Conservation (phyloP, 2,329 filamentous ascomycete genomes). For the Xylaria sp. region DNA sequence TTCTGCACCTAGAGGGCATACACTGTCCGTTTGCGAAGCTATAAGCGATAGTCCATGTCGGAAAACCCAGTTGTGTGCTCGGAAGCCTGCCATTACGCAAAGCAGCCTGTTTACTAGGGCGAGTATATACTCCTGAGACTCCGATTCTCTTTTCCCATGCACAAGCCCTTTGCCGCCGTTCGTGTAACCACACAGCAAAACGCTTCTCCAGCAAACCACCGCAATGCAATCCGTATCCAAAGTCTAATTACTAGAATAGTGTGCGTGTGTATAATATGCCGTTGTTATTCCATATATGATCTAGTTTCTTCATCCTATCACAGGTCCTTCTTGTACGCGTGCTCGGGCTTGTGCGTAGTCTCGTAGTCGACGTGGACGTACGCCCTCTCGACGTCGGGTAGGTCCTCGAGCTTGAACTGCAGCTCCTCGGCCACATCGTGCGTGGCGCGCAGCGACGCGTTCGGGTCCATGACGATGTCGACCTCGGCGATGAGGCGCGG, state of each 20-base stretch:
- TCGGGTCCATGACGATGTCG: slow-evolving; percentile 88
- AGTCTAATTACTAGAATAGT: neutral
- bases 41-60: no score
- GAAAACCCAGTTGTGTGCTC: no score
- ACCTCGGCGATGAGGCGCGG: slow-evolving; percentile 91
- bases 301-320: slow-evolving; percentile 37
- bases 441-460: slow-evolving; percentile 71
- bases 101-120: no score
- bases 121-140: no score
- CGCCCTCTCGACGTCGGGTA: slow-evolving; percentile 89
- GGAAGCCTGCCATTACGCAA: no score
- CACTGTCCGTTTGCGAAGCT: no score
- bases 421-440: slow-evolving; percentile 94
- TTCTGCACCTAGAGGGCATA: no score
- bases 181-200: no score
- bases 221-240: neutral
- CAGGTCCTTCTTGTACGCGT: slow-evolving; percentile 64
- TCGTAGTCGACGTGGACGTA: slow-evolving; percentile 99
- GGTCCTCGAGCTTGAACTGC: slow-evolving; percentile 88
- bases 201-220: no score
- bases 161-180: no score
- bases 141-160: no score
- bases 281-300: neutral
- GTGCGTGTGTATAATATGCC: neutral
- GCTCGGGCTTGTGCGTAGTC: slow-evolving; percentile 92